Evolutionary conservation across 495 filamentous ascomycete species (phyloP), one percentile per base, ranked within the genome.

Genomic region (Talaromyces adpressus): DNA sequence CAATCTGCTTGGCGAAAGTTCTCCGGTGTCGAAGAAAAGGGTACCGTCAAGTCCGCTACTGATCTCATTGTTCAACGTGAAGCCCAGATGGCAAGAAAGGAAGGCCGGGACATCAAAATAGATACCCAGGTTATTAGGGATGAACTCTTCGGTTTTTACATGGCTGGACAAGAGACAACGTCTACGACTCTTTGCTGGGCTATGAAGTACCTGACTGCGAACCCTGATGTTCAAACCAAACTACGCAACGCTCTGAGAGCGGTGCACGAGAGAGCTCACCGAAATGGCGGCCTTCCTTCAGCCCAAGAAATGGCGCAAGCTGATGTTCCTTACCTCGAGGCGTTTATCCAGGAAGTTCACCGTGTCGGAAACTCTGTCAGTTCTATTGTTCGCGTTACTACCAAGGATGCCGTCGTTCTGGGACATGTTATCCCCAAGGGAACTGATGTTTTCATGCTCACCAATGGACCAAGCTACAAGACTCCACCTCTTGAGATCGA

Each of bases 241-340:
- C 68, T 79, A 1, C 71, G 74, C 6, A 18, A 61, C 1, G 59
- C 58, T 8, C 54, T 79, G 2, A 32, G 18, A 11, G 56, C 57
- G 14, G 65, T 66, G 11, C 29, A 27, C 14, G 20, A 12, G 22
- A 54, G 25, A 23, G 71, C 71, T 27, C 63, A 66, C 23, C 51
- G 11, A 23, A 27, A 54, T 27, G 51, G 51, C 4, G 36, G 14
- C 14, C 29, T 30, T 1, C 29, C 29, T 30, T 30, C 29, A 6
- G 29, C 29, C 29, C 29, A 30, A 30, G 29, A 30, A 30, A 30
- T 30, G 29, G 29, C 29, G 7, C 29, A 30, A 30, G 29, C 29
- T 30, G 29, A 66, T 6, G 41, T 74, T 14, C 75, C 72, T 0
- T 79, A 76, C 53, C 66, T 80, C 1, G 71, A 79, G 29, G 77